Evolutionary conservation across 2,329 filamentous ascomycete species (phyloP).

Genomic region (Colletotrichum liaoningense): DNA sequence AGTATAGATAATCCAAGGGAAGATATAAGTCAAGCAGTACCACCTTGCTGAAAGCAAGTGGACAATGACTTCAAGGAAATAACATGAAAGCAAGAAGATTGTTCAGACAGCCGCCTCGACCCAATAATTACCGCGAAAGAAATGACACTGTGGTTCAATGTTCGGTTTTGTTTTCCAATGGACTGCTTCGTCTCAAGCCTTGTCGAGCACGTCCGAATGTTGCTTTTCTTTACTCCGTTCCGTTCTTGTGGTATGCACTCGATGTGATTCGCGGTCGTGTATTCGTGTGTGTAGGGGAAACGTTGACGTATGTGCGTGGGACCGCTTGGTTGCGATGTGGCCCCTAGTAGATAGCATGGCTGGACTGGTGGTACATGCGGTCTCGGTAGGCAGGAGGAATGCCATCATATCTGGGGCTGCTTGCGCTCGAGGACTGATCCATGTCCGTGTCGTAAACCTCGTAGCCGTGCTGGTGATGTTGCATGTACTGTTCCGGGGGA

Average conservation of each 20-base stretch:
- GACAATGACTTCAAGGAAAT: neutral
- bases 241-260: slow-evolving; percentile 11
- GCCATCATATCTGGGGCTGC: slow-evolving; percentile 32
- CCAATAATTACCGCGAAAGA: slow-evolving; percentile 16
- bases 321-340: neutral
- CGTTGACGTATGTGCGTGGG: neutral
- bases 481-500: slow-evolving; percentile 34
- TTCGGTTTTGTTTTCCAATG: slow-evolving; percentile 14
- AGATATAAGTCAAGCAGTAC: neutral
- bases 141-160: neutral
- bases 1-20: slow-evolving; percentile 2
- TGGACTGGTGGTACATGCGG: slow-evolving; percentile 26
- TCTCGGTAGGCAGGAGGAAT: slow-evolving; percentile 22
- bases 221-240: slow-evolving; percentile 24
- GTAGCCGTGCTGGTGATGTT: slow-evolving; percentile 28
- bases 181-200: neutral
- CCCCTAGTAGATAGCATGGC: slow-evolving; percentile 23
- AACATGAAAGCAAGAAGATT: neutral
- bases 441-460: slow-evolving; percentile 35
- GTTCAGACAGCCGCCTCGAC: slow-evolving; percentile 23
- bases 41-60: neutral
- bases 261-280: slow-evolving; percentile 12
- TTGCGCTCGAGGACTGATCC: slow-evolving; percentile 34
- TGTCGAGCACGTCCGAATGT: neutral
- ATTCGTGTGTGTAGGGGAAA: slow-evolving; percentile 2